Percentiles rank a stretch among this genome's conserved stretches.
phyloP scores from a whole-genome alignment of 176 grass and related monocot species.

The Oryza punctata region DNA sequence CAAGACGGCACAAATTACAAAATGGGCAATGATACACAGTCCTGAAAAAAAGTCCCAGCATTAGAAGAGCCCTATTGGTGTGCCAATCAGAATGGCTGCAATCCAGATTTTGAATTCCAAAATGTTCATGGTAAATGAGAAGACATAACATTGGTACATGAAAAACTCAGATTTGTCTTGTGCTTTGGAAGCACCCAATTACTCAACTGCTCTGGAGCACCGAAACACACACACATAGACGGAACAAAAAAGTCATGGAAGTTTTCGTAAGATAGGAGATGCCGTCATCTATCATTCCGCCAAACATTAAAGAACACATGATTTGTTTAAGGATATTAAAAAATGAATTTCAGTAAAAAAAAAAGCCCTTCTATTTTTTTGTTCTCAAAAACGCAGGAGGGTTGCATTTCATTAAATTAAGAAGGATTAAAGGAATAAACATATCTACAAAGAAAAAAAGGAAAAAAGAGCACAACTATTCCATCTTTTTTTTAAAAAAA shows the following conservation, averaged over 20 bases:
- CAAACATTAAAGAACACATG: background rate
- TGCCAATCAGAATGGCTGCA: background rate
- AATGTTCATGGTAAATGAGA: conserved; percentile 13
- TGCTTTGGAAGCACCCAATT: background rate
- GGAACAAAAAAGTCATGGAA: background rate
- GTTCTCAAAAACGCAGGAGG: too few relatives aligned
- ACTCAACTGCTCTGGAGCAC: background rate
- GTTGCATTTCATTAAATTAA: too few relatives aligned
- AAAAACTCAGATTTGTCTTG: background rate
- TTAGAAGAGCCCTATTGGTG: conserved; percentile 37
- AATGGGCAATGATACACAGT: conserved; percentile 93
- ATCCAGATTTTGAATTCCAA: conserved; percentile 34
- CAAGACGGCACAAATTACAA: conserved; percentile 97
- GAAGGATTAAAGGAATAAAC: too few relatives aligned
- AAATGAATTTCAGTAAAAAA: background rate
- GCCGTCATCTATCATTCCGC: background rate
- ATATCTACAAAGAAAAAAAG: too few relatives aligned
- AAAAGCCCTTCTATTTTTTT: background rate
- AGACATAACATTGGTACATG: background rate
- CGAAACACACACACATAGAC: background rate
- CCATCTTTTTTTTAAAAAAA: too few relatives aligned
- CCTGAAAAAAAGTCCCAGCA: conserved; percentile 52
- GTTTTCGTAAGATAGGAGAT: background rate
- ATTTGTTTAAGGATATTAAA: background rate
- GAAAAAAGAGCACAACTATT: too few relatives aligned